Base-by-base conservation (phyloP, 148 eudicot species). In the Hydrangea macrophylla region DNA sequence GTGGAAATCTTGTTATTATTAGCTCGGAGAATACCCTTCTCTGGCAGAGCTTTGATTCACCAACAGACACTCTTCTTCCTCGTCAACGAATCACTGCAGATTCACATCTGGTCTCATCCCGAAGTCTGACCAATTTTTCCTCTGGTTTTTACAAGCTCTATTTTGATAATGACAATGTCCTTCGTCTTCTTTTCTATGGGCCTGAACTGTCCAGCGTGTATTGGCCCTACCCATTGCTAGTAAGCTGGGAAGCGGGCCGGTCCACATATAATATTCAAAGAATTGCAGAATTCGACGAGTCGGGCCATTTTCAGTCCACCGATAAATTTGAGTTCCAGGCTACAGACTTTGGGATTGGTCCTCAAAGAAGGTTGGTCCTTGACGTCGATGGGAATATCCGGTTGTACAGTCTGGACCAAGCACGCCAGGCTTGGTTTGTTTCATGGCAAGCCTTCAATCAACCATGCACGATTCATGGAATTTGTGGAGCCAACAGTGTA, bases 21-120 rank as follows among this genome's bases (percentile, higher is more conserved):
- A 26, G 54, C n/a, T 18, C 32, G 8, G 44, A 45, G 22, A 35
- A n/a, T 7, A 1, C 7, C 4, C 51, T 23, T 7, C 44, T 80
- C 0, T 84, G 92, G 86, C 83, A 84, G 63, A 87, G 86, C 39
- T 87, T 87, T 24, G 74, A 80, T 37, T 84, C 64, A 3, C 88
- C 85, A 17, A 78, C 86, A 7, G 48, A 87, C 33, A 78, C 82
- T 0, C 76, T 80, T 54, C 82, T 84, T 42, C 80, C 86, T 9
- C 7, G 58, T 37, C 88, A 87, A 58, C 48, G 18, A 2, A 40
- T 84, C 5, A 82, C 76, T 7, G 55, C 75, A 68, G 50, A 60
- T 15, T 17, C 58, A 0, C 37, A 6, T 11, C 74, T 84, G 0
- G 30, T 84, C 33, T 81, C 91, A 5, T 73, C 74, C 28, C 53